Evolutionary conservation across 768 basidiomycete species (phyloP).

Genomic region (Kwoniella botswanensis): DNA sequence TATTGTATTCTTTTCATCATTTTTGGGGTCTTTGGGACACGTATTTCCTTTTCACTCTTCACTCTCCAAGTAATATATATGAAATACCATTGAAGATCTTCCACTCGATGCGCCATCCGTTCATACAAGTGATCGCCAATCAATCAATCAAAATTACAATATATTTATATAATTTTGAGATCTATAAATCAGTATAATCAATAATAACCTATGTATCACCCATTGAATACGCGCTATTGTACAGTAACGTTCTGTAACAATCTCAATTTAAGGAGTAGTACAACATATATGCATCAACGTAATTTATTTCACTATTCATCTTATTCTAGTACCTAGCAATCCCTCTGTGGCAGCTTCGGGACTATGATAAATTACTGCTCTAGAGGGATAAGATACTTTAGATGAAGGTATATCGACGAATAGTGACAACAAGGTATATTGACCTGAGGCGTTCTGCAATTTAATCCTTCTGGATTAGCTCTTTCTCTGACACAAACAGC

Average conservation of each 20-base stretch:
- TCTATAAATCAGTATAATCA: not conserved
- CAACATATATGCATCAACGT: not conserved
- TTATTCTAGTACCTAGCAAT: constrained; percentile 39
- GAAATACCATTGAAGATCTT: no score
- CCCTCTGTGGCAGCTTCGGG: constrained; percentile 53
- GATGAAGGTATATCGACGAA: constrained; percentile 55
- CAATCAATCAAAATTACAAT: no score
- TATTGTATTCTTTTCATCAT: not conserved
- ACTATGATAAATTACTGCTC: constrained; percentile 52
- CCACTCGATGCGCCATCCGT: no score
- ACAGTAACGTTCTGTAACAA: no score
- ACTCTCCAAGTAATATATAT: no score
- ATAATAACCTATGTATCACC: not conserved
- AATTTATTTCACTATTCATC: constrained; percentile 8
- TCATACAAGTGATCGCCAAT: no score
- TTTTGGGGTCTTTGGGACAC: not conserved
- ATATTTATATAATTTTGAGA: not conserved
- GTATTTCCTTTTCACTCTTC: not conserved
- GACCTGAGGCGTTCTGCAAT: constrained; percentile 47
- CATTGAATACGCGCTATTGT: no score
- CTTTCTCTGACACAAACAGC: no score
- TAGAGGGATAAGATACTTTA: constrained; percentile 41
- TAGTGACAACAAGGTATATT: constrained; percentile 50
- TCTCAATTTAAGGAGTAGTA: not conserved
- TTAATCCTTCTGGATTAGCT: not conserved